Evolutionary conservation across 192 early-diverging fungal species (phyloP).

Genomic region (Lobosporangium transversale): DNA sequence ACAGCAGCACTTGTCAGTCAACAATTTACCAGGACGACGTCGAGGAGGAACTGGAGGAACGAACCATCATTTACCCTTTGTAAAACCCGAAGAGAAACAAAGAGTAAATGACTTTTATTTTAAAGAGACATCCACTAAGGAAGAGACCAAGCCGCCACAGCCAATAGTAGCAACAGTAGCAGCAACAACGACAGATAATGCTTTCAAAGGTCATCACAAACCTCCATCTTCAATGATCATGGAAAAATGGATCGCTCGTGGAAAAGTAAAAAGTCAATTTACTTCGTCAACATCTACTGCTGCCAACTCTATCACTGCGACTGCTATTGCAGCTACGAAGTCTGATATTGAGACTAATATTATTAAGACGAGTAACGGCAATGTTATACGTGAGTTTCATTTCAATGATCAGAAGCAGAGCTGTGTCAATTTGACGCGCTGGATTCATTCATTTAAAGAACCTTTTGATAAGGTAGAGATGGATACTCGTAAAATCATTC

Average conservation of each 20-base stretch:
- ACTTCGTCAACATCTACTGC: no score
- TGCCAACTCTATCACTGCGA: no score
- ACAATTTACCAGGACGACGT: neutral
- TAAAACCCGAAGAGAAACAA: conserved; percentile 11
- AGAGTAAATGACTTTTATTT: conserved; percentile 9
- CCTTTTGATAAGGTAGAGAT: neutral
- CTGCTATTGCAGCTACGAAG: no score
- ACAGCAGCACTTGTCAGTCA: neutral
- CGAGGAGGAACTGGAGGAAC: neutral
- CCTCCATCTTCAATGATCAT: conserved; percentile 2
- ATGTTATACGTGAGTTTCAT: conserved; percentile 17
- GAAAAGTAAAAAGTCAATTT: no score
- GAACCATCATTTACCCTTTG: conserved; percentile 15
- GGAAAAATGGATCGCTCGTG: conserved; percentile 23
- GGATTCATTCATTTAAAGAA: conserved; percentile 14
- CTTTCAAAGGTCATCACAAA: neutral
- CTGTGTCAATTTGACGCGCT: conserved; percentile 25
- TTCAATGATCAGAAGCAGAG: neutral
- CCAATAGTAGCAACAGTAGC: neutral
- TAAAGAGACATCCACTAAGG: neutral
- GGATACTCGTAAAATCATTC: conserved; percentile 1
- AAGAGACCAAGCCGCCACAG: neutral
- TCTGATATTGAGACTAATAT: no score
- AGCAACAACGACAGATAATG: neutral
- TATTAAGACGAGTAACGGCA: no score